These are phyloP conservation scores for Neurospora sp. DNA, from an alignment of 495 filamentous ascomycete genomes.

Conservation along the genomic window DNA sequence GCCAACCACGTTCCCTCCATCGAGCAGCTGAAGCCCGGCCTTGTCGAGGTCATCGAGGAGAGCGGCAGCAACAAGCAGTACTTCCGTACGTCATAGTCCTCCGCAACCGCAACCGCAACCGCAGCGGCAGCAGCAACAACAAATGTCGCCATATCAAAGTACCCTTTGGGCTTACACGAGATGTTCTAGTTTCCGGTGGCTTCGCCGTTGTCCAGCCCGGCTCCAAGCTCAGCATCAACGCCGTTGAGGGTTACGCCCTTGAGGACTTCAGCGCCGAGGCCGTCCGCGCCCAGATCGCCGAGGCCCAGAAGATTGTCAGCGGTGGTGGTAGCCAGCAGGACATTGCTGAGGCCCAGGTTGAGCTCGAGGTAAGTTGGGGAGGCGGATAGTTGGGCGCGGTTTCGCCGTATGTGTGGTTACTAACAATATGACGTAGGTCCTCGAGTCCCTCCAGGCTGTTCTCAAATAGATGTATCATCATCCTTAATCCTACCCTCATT, in stretches of 20 bases:
- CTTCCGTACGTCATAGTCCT: conserved; percentile 65
- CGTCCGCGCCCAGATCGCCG: conserved; percentile 68
- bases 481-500: conserved; percentile 9
- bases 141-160: conserved; percentile 1
- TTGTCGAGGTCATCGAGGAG: conserved; percentile 95
- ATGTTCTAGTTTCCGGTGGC: conserved; percentile 72
- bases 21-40: conserved; percentile 94
- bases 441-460: conserved; percentile 56
- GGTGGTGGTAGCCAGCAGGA: conserved; percentile 94
- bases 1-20: conserved; percentile 98
- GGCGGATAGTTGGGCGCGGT: neutral
- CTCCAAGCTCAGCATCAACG: conserved; percentile 93
- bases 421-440: conserved; percentile 16
- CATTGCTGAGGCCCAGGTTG: conserved; percentile 95
- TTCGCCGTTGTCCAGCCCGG: conserved; percentile 95
- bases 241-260: conserved; percentile 84
- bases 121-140: neutral
- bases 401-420: neutral
- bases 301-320: conserved; percentile 88
- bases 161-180: conserved; percentile 11
- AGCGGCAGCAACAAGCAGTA: conserved; percentile 83
- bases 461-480: conserved; percentile 51
- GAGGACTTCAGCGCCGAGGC: conserved; percentile 92
- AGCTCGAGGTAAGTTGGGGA: conserved; percentile 70
- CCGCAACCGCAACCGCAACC: neutral